Evolutionary conservation across 2,329 filamentous ascomycete genomes (phyloP), one percentile per base, ranked within the genome.

Genomic region (Neonectria sp.): DNA sequence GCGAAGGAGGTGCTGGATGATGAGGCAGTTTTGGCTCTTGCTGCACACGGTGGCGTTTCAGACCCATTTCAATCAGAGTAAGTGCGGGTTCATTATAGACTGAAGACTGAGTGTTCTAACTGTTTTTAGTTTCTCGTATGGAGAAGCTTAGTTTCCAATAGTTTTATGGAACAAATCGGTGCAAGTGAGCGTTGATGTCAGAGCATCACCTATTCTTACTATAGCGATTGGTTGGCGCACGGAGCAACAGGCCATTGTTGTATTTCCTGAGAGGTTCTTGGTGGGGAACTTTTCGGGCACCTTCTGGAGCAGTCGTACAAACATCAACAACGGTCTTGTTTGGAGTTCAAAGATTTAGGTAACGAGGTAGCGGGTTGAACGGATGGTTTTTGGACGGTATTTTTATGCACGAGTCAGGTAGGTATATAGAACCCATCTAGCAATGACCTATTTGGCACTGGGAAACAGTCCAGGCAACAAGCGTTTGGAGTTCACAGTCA

Each of bases 21-120:
- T 64, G 84, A 86, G 63, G 84, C 84, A 6, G 82, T 88, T 13
- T 68, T 88, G 67, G 85, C 83, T 8, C 73, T 88, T 48, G 82
- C 84, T 21, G 83, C 80, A 4, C 83, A 86, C 64, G 84, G 81
- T 71, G 76, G 77, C 3, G 67, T 76, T 4, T 74, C 80, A 4
- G 82, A 85, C 31, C 75, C 78, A 8, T 86, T 84, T 69, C 72
- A 76, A 37, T 69, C 81, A 33, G 82, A 85, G 85, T 86, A 77
- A 79, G 85, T 71, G 21, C 17, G 24, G 17, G 4, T 29, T 1
- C 6, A 25, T 21, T 13, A 12, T 5, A 43, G 24, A 11, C 3
- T 4, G 7, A n/a, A 13, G 33, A 27, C 35, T 5, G 17, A 24
- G 12, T n/a, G 29, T 37, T 37, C 70, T 74, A 61, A 73, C 59